phyloP scores from a whole-genome alignment of 2,329 filamentous ascomycete genomes.

The Exophiala sideris region DNA sequence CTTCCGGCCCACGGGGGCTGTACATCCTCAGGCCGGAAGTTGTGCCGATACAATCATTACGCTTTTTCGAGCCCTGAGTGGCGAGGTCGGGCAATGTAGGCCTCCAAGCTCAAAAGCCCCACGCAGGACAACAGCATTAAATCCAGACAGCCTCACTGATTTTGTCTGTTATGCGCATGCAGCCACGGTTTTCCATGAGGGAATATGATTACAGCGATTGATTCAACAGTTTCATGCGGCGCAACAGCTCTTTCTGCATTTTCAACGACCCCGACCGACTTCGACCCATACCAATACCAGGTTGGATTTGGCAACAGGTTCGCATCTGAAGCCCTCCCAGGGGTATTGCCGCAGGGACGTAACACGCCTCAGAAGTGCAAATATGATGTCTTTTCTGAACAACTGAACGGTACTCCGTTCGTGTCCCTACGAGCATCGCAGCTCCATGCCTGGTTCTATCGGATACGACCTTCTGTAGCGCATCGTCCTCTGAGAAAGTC shows the following conservation, averaged over 20 bases:
- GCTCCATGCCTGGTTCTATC: conserved; percentile 52
- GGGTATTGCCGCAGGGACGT: conserved; percentile 37
- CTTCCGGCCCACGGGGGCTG: too few species aligned
- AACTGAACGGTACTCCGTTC: conserved; percentile 59
- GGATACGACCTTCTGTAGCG: conserved; percentile 54
- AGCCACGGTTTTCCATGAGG: too few species aligned
- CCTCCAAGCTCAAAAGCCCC: too few species aligned
- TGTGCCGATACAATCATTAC: too few species aligned
- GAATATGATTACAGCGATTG: conserved; percentile 35
- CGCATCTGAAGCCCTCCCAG: conserved; percentile 36
- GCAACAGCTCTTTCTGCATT: conserved; percentile 15
- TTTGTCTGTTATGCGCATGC: too few species aligned
- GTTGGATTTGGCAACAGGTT: conserved; percentile 35
- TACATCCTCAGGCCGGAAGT: too few species aligned
- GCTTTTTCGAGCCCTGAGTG: too few species aligned
- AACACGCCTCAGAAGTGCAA: conserved; percentile 37
- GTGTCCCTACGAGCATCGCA: conserved; percentile 56
- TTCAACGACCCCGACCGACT: conserved; percentile 34
- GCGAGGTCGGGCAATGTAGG: too few species aligned
- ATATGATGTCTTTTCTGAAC: conserved; percentile 35
- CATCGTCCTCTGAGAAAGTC: conserved; percentile 32
- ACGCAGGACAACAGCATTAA: too few species aligned
- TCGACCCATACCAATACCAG: conserved; percentile 31
- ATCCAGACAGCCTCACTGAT: too few species aligned
- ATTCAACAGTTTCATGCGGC: conserved; percentile 23